phyloP scores from a whole-genome alignment of 2,329 filamentous ascomycete species.

The Emydomyces testavorans region DNA sequence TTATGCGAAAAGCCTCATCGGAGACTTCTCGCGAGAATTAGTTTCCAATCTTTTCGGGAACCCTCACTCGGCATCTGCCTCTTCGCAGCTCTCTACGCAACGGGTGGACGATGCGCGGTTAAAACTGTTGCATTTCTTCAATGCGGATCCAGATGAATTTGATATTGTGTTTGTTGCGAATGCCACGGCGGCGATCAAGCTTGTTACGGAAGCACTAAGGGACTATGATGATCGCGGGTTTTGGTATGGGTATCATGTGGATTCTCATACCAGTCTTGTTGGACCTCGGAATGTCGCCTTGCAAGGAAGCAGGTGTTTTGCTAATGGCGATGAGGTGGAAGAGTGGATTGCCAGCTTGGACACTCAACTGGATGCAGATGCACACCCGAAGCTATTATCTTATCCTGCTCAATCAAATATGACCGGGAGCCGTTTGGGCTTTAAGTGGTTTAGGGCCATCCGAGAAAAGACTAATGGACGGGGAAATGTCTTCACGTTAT shows the following conservation, averaged over 20 bases:
- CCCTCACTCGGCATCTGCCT: conserved; percentile 73
- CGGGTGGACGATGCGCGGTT: conserved; percentile 66
- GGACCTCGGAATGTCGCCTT: conserved; percentile 63
- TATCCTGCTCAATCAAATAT: conserved; percentile 91
- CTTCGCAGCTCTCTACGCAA: conserved; percentile 64
- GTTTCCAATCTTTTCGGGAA: conserved; percentile 73
- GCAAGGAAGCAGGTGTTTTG: conserved; percentile 52
- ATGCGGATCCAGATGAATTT: conserved; percentile 67
- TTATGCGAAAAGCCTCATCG: conserved; percentile 68
- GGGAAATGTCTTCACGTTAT: conserved; percentile 50
- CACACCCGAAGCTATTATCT: conserved; percentile 49
- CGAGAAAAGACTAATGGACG: conserved; percentile 25
- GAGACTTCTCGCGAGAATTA: conserved; percentile 68
- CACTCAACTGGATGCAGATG: conserved; percentile 15
- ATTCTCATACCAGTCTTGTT: conserved; percentile 77
- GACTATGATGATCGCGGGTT: conserved; percentile 56
- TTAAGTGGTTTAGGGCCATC: conserved; percentile 52
- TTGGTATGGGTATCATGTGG: conserved; percentile 69
- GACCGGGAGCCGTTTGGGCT: conserved; percentile 65
- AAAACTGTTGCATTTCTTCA: conserved; percentile 62
- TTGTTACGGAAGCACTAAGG: conserved; percentile 68
- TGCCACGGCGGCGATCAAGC: conserved; percentile 79
- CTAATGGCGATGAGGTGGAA: conserved; percentile 50
- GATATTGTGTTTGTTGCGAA: conserved; percentile 88
- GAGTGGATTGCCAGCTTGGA: conserved; percentile 47